Evolutionary conservation across 2,329 filamentous ascomycete genomes (phyloP), one percentile per base, ranked within the genome.

Genomic region (Aspergillus sclerotialis): DNA sequence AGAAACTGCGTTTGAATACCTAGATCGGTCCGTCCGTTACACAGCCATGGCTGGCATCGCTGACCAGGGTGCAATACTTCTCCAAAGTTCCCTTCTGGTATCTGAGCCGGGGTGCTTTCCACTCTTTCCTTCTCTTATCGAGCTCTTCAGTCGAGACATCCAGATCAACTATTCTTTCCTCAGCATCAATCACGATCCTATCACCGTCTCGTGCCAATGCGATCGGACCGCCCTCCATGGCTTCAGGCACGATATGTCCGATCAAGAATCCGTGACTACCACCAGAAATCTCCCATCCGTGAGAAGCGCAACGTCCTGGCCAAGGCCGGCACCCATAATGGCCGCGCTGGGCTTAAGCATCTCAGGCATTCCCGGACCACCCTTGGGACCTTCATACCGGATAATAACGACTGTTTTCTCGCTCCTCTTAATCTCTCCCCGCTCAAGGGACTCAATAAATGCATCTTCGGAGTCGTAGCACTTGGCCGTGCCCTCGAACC

Each of bases 321-420:
- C 78, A 5, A 83, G 68, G 7, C 79, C 79, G 10, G 77, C 78
- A 11, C 79, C 79, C 78, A 83, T 83, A 53, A 83, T 80, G n/a
- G 78, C 77, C 8, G 76, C 78, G 33, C 68, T 74, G 24, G 79
- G 78, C 55, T 82, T 83, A 48, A 83, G 56, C 76, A 82, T 82
- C 61, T 83, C 79, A 5, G 75, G 78, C 79, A 83, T 83, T 32
- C 79, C 79, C 0, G 79, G 79, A 2, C 78, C 78, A 25, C 79
- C 79, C 57, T 80, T 82, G 24, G 79, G 79, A 1, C 79, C 79
- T 50, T 82, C 78, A 49, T 82, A 82, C 13, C 79, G 73, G 55
- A 83, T 82, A 29, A 83, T 73, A 10, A 82, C 76, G 16, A 83
- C 79, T 0, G 74, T 80, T 59, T 82, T 83, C 60, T 83, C 77